These are phyloP conservation scores for Alternaria burnsii DNA, from an alignment of 2,329 filamentous ascomycete genomes.

Conservation along the genomic window DNA sequence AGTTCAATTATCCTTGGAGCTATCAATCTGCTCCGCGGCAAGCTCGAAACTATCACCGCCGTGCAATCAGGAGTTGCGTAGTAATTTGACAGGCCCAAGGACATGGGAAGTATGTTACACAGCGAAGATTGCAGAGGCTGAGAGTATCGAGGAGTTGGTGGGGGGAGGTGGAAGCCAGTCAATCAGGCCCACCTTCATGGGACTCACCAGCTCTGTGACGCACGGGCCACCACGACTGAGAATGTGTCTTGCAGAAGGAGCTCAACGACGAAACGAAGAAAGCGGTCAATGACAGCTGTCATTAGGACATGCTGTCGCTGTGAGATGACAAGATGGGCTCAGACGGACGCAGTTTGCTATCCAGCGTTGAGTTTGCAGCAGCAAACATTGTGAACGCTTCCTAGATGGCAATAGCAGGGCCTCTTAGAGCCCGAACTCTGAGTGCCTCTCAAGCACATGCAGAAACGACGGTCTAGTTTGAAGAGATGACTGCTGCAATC, in stretches of 20 bases:
- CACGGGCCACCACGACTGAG: conserved; percentile 10
- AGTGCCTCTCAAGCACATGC: neutral
- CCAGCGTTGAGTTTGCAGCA: neutral
- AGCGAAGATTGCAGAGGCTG: neutral
- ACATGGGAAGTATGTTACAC: neutral
- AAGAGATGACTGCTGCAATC: neutral
- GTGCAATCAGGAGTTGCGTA: neutral
- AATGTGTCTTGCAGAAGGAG: neutral
- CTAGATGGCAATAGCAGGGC: neutral
- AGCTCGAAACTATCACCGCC: neutral
- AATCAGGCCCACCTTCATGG: neutral
- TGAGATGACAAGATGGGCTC: neutral
- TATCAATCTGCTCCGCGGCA: neutral
- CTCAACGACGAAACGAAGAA: neutral
- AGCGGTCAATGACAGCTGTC: neutral
- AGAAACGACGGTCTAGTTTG: neutral
- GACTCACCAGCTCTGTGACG: neutral
- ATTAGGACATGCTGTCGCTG: neutral
- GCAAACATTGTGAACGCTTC: neutral
- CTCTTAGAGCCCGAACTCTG: neutral
- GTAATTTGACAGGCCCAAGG: neutral
- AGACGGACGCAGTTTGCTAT: neutral
- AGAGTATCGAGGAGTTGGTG: conserved; percentile 4
- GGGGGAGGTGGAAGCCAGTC: neutral
- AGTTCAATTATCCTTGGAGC: neutral